A percentile compares a stretch with the other conserved stretches of the same genome.
These are phyloP conservation scores for Anacardium occidentale DNA, from an alignment of 345 rosid genomes.

Conservation along the genomic window DNA sequence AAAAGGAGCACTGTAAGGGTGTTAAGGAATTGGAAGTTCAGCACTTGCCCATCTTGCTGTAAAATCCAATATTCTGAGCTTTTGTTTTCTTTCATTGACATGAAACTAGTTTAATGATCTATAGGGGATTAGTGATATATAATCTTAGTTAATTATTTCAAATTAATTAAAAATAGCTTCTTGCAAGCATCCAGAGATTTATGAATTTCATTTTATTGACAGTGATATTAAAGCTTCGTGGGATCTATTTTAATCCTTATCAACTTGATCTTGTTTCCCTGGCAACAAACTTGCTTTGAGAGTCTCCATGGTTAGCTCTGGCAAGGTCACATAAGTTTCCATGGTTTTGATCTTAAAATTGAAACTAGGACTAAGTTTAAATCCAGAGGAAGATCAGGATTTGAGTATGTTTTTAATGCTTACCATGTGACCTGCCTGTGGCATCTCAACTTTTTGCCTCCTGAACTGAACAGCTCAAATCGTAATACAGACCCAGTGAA, in stretches of 20 bases:
- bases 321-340: background rate
- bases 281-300: too few relatives aligned
- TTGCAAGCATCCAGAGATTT: too few relatives aligned
- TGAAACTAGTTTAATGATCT: background rate
- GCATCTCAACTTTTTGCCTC: background rate
- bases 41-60: background rate
- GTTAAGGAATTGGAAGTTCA: background rate
- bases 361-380: background rate
- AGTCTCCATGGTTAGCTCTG: background rate
- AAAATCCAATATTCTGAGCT: background rate
- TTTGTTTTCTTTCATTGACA: background rate
- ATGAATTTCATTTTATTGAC: too few relatives aligned
- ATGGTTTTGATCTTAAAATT: background rate
- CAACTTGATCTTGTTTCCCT: too few relatives aligned
- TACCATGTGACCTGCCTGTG: conserved; percentile 21
- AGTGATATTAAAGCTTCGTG: too few relatives aligned
- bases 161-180: too few relatives aligned
- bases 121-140: background rate
- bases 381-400: background rate
- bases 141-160: too few relatives aligned
- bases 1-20: background rate
- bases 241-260: too few relatives aligned
- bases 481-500: background rate
- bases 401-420: conserved; percentile 4
- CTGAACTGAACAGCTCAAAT: conserved; percentile 13